Conservation (phyloP, 2,329 filamentous ascomycete genomes). For the Calonectria montana region DNA sequence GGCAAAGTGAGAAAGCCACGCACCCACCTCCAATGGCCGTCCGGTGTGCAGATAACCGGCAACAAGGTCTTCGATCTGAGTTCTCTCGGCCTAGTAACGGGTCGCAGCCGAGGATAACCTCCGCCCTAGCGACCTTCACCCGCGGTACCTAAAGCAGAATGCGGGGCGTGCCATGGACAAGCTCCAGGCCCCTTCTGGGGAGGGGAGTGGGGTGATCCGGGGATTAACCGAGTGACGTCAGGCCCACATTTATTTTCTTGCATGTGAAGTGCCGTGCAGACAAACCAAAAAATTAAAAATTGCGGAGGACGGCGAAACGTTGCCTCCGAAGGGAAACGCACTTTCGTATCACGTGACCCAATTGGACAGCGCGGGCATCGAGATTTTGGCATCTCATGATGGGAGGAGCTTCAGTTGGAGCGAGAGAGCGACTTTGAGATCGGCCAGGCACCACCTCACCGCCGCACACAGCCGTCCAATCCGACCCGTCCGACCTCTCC, state of each 20-base stretch:
- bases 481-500: not conserved
- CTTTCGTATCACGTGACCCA: slow-evolving; percentile 25
- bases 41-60: slow-evolving; percentile 11
- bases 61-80: slow-evolving; percentile 12
- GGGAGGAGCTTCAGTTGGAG: slow-evolving; percentile 24
- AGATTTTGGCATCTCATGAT: slow-evolving; percentile 39
- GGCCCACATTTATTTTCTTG: slow-evolving; percentile 1
- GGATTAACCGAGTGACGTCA: slow-evolving; percentile 45
- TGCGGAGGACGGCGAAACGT: slow-evolving; percentile 21
- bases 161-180: slow-evolving; percentile 18
- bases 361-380: slow-evolving; percentile 26
- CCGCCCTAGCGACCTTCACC: not conserved
- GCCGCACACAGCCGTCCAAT: slow-evolving; percentile 36
- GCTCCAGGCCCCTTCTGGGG: not conserved
- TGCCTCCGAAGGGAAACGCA: fast-evolving
- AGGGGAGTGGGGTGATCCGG: slow-evolving; percentile 22
- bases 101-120: slow-evolving; percentile 31
- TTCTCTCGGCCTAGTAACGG: slow-evolving; percentile 18
- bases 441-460: slow-evolving; percentile 29
- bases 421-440: slow-evolving; percentile 20
- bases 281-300: not conserved
- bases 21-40: not conserved
- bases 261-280: slow-evolving; percentile 36
- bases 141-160: slow-evolving; percentile 19
- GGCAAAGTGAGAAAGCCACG: not conserved